Evolutionary conservation across 306 rosid genomes (phyloP), one percentile per base, ranked within the genome.

Genomic region (Castanospermum australe): DNA sequence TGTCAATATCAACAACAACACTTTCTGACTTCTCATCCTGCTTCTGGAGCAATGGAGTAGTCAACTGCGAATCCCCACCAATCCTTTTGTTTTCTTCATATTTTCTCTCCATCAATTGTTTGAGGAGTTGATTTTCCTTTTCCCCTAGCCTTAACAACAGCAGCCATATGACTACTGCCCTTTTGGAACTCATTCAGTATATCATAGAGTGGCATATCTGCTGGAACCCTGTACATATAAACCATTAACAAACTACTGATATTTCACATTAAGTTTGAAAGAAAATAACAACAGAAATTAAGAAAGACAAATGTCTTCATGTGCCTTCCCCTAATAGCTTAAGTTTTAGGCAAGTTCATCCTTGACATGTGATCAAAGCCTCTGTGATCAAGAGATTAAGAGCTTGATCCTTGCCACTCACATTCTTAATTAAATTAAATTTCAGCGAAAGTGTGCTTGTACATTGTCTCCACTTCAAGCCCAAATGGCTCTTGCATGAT

Each of bases 161-260:
- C 98, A 61, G 99, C 99, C 99, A 96, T 93, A 79, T 96, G 99
- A 82, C 99, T 96, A 77, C 97, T 90, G 3, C 99, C 99, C 75
- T 96, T 96, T 72, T 96, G 99, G 84, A 96, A 96, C 84, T 96
- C 98, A 78, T 96, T 96, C 79, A 96, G 83, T 84, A 96, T 93
- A 81, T 96, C 99, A 67, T 96, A 93, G 24, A 96, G 93, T 66
- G 99, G 98, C 98, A 96, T 93, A 86, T 96, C 97, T 36, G 97
- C 86, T 57, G 99, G 99, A 82, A 93, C 99, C 76, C 99, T 96
- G 90, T 18, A 83, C 44, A 86, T 67, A 71, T 10, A 74, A 59
- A 67, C 62, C 76, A 73, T 80, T 75, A 81, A 68, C 80, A 63
- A 76, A 55, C 61, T 69, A 61, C 52, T 3, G 20, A 71, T 71